phyloP scores from a whole-genome alignment of 2,329 filamentous ascomycete genomes.

The Diaporthe sp. region DNA sequence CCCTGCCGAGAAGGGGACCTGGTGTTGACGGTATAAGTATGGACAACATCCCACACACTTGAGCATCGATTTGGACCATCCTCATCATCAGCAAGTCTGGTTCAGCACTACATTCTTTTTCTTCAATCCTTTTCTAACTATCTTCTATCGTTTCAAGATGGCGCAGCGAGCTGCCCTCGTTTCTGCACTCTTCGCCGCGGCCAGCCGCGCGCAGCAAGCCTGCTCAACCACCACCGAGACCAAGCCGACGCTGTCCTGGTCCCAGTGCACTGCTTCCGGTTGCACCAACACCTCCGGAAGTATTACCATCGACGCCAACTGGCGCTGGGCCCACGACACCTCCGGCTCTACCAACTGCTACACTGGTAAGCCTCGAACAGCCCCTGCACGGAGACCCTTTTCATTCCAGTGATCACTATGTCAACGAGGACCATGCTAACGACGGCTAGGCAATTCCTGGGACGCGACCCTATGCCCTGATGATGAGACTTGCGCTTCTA shows the following conservation, averaged over 20 bases:
- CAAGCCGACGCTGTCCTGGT: slow-evolving; percentile 68
- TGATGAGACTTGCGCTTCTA: slow-evolving; percentile 57
- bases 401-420: no score
- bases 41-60: slow-evolving; percentile 3
- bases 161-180: slow-evolving; percentile 46
- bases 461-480: slow-evolving; percentile 47
- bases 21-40: slow-evolving; percentile 37
- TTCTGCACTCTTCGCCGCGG: slow-evolving; percentile 58
- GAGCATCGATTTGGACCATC: neutral
- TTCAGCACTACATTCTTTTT: slow-evolving; percentile 37
- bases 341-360: slow-evolving; percentile 68
- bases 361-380: slow-evolving; percentile 51
- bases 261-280: slow-evolving; percentile 65
- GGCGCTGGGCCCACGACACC: slow-evolving; percentile 70
- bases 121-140: slow-evolving; percentile 36
- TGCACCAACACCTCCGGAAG: slow-evolving; percentile 65
- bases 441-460: no score
- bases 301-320: slow-evolving; percentile 72
- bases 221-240: slow-evolving; percentile 63
- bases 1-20: neutral
- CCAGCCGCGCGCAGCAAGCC: slow-evolving; percentile 62
- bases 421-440: no score
- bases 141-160: slow-evolving; percentile 39
- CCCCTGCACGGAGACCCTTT: no score
- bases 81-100: slow-evolving; percentile 37